A percentile compares a stretch with the other conserved stretches of the same genome.
Evolutionary conservation across 106 monocot species (phyloP).

Genomic region (Vanilla planifolia): DNA sequence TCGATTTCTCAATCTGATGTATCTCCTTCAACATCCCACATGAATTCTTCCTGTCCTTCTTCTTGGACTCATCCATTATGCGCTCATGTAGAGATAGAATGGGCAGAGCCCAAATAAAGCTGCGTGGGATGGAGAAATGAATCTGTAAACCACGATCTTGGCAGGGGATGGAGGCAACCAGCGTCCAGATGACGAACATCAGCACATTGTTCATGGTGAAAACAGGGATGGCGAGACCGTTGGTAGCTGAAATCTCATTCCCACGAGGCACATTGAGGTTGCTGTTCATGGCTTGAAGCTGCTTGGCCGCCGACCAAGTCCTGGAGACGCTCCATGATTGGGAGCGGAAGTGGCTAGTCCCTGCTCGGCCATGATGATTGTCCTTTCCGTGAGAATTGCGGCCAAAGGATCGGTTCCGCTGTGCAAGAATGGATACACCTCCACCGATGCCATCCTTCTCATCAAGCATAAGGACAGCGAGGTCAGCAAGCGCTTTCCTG

Average conservation of each 20-base stretch:
- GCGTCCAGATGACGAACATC: constrained; percentile 16
- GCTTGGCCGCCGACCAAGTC: constrained; percentile 10
- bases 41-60: constrained; percentile 19
- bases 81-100: constrained; percentile 16
- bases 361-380: background rate
- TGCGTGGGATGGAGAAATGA: constrained; percentile 21
- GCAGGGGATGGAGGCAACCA: constrained; percentile 25
- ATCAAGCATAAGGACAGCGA: constrained; percentile 8
- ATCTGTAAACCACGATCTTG: constrained; percentile 20
- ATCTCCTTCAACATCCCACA: constrained; percentile 22
- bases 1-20: constrained; percentile 17
- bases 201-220: constrained; percentile 20
- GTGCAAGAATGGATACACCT: background rate
- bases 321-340: constrained; percentile 12
- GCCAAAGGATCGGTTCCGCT: constrained; percentile 19
- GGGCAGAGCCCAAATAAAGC: constrained; percentile 13
- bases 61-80: constrained; percentile 24
- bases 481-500: constrained; percentile 2
- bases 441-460: constrained; percentile 30
- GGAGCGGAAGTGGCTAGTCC: constrained; percentile 11
- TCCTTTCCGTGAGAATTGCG: background rate
- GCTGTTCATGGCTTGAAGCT: constrained; percentile 11
- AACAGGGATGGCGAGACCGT: constrained; percentile 14
- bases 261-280: constrained; percentile 8
- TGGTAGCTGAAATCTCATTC: constrained; percentile 4